Evolutionary conservation across 176 grass and related monocot species (phyloP).

Genomic region (Bonia amplexicaulis): DNA sequence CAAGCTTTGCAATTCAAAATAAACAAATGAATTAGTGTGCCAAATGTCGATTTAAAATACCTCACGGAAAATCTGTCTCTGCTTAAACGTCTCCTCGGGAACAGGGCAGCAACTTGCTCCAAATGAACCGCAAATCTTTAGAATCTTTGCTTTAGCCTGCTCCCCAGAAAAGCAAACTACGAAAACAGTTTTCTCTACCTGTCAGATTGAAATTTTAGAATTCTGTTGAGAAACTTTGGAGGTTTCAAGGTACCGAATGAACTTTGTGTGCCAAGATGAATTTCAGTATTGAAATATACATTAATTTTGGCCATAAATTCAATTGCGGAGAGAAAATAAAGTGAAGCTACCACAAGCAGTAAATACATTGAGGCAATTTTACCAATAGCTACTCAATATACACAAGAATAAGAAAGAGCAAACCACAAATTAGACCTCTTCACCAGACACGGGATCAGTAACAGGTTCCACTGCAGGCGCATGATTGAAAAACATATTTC

Average conservation of each 20-base stretch:
- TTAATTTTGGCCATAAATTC: background rate
- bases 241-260: background rate
- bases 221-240: conserved; percentile 12
- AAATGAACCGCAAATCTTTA: conserved; percentile 91
- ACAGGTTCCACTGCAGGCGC: conserved; percentile 85
- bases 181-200: conserved; percentile 97
- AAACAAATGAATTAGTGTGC: background rate
- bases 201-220: conserved; percentile 26
- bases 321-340: conserved; percentile 6
- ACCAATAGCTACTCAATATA: background rate
- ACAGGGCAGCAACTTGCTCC: conserved; percentile 97
- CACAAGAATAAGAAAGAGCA: conserved; percentile 28
- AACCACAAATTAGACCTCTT: conserved; percentile 68
- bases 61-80: conserved; percentile 88
- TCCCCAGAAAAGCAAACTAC: conserved; percentile 98
- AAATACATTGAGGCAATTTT: conserved; percentile 1
- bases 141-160: conserved; percentile 80
- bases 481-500: conserved; percentile 98
- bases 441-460: conserved; percentile 82
- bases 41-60: conserved; percentile 42
- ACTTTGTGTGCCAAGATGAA: background rate
- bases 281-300: background rate
- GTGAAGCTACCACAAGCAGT: conserved; percentile 8
- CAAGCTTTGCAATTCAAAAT: background rate
- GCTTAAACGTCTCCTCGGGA: conserved; percentile 81